Base-by-base conservation (phyloP, 768 basidiomycete genomes). In the Leccinum sublutescens region DNA sequence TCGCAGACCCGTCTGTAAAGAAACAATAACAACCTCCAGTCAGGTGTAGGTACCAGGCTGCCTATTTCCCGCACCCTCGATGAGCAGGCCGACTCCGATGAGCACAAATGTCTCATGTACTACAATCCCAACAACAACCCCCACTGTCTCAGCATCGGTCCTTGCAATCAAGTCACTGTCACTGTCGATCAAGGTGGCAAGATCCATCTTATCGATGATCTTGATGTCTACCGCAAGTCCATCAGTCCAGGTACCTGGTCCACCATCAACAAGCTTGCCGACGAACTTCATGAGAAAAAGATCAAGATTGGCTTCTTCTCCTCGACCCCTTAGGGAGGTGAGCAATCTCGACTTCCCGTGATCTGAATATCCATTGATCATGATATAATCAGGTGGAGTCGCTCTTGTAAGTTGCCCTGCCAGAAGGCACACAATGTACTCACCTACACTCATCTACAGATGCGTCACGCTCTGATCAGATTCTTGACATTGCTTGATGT, bases 301-400 rank as follows among this genome's bases (percentile, higher is more conserved):
- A 78, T 92, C 71, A 93, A 91, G 74, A 91, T 96, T 62, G 89
- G 88, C 23, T 96, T 96, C 83, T 96, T 96, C 77, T 93, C 91
- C 29, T 94, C 93, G 10, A 98, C 95, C 6, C 95, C 95, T 12
- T 93, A 96, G 77, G 95, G 95, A 80, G 87, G 89, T 89, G 74
- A 68, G 82, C 45, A 33, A n/a, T 54, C 6, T 33, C 12, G 21
- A 48, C 23, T 1, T 15, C 25, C 6, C 5, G 2, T 76, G 67
- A 75, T 66, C 58, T 55, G 53, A 29, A 29, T 43, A 21, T 5
- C 3, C 1, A 48, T 60, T 61, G 14, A 27, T 56, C 38, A 40
- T 40, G 66, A 54, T 64, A 63, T 54, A 61, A 61, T 69, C 71
- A 86, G 93, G 95, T 70, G 95, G 95, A 71, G 95, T 98, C 61